These are phyloP conservation scores for Leishmania mexicana DNA, from an alignment of 208 protist genomes.

Conservation along the genomic window DNA sequence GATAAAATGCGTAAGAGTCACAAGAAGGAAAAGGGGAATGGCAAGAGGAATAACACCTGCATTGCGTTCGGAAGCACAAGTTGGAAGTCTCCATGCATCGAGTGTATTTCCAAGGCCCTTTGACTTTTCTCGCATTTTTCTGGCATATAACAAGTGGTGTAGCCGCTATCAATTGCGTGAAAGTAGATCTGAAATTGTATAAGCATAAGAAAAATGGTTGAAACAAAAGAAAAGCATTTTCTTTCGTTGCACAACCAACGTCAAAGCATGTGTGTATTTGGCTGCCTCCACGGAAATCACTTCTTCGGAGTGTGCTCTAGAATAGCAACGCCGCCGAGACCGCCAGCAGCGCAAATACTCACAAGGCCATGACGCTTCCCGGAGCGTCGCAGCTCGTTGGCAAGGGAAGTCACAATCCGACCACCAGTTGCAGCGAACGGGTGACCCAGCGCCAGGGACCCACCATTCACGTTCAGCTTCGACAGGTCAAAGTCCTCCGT, in stretches of 20 bases:
- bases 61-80: not conserved
- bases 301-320: constrained; percentile 68
- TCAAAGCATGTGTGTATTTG: not conserved
- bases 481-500: constrained; percentile 60
- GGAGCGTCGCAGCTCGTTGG: constrained; percentile 80
- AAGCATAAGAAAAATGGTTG: not conserved
- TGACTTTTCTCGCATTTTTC: not conserved
- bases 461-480: constrained; percentile 83
- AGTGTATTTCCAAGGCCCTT: not conserved
- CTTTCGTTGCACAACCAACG: not conserved
- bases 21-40: not conserved
- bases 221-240: not conserved
- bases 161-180: not conserved
- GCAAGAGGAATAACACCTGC: not conserved
- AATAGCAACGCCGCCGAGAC: constrained; percentile 73
- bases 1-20: not conserved
- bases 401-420: constrained; percentile 70
- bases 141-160: not conserved
- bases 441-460: constrained; percentile 84
- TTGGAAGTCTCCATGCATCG: not conserved
- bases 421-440: constrained; percentile 90
- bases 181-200: not conserved
- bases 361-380: constrained; percentile 80
- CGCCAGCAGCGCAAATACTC: constrained; percentile 91
- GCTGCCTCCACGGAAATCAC: not conserved